Conservation (phyloP, 1,284 basidiomycete species). For the Apiotrichum sp. region DNA sequence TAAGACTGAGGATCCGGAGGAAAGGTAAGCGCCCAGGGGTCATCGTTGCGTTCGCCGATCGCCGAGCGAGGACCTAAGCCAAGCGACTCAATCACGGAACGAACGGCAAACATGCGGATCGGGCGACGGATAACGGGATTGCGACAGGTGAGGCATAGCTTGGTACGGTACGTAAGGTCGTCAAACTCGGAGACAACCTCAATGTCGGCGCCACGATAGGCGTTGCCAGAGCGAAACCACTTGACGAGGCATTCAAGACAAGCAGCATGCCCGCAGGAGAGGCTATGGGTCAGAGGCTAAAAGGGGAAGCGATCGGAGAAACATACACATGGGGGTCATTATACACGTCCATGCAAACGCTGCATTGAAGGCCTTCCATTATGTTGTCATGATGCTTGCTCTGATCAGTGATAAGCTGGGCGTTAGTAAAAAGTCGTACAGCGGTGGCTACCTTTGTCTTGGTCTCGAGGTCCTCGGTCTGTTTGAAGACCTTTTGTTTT, state of each 20-base stretch:
- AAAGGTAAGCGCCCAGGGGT: slow-evolving; percentile 34
- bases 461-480: slow-evolving; percentile 13
- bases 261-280: slow-evolving; percentile 43
- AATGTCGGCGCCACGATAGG: slow-evolving; percentile 24
- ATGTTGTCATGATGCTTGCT: slow-evolving; percentile 26
- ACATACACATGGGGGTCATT: slow-evolving; percentile 43
- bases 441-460: slow-evolving; percentile 5
- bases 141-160: slow-evolving; percentile 43
- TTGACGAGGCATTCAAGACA: slow-evolving; percentile 36
- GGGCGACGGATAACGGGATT: slow-evolving; percentile 34
- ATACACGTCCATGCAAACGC: slow-evolving; percentile 38
- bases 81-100: slow-evolving; percentile 31
- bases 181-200: slow-evolving; percentile 15
- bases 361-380: slow-evolving; percentile 34
- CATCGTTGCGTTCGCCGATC: slow-evolving; percentile 4
- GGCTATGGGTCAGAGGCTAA: slow-evolving; percentile 16
- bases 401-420: slow-evolving; percentile 15
- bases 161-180: slow-evolving; percentile 34
- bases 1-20: slow-evolving; percentile 25
- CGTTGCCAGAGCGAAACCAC: slow-evolving; percentile 41
- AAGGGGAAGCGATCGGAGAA: background rate
- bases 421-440: background rate
- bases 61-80: slow-evolving; percentile 10
- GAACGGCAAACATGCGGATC: slow-evolving; percentile 32
- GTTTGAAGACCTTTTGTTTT: slow-evolving; percentile 6